A percentile compares a stretch with the other conserved stretches of the same genome.
Conservation (phyloP, 768 basidiomycete genomes). For the Phanerochaete sordida region DNA sequence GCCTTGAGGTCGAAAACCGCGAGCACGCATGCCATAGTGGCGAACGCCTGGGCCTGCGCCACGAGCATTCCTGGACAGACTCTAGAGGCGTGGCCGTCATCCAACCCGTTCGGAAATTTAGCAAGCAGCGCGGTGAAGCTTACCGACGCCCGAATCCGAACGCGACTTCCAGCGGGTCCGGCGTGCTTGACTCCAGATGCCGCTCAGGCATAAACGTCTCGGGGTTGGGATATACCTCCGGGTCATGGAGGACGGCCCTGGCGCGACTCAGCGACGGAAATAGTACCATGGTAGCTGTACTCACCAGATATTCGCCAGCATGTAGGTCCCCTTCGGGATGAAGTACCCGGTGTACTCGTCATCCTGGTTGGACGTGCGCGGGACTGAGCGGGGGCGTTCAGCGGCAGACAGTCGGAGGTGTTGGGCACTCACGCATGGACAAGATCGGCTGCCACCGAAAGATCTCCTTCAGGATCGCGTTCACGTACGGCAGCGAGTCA, state of each 20-base stretch:
- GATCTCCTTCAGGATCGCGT: slow-evolving; percentile 27
- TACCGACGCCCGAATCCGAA: slow-evolving; percentile 7
- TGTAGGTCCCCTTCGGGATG: slow-evolving; percentile 10
- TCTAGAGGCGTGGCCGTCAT: background rate
- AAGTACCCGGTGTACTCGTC: slow-evolving; percentile 11
- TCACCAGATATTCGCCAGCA: slow-evolving; percentile 4
- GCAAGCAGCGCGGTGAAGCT: background rate
- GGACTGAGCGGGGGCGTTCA: background rate
- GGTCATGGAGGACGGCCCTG: slow-evolving; percentile 16
- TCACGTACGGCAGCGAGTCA: slow-evolving; percentile 22
- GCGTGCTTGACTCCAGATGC: background rate
- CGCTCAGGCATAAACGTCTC: slow-evolving; percentile 1
- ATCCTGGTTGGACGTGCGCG: slow-evolving; percentile 8
- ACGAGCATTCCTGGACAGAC: slow-evolving; percentile 21
- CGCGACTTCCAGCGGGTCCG: background rate
- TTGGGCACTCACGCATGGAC: background rate
- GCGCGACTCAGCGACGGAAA: no score
- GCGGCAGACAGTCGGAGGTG: background rate
- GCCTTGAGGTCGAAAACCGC: slow-evolving; percentile 25
- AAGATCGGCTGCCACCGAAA: slow-evolving; percentile 23
- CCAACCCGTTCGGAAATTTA: background rate
- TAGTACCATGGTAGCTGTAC: background rate
- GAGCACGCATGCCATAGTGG: slow-evolving; percentile 10
- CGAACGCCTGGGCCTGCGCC: slow-evolving; percentile 16
- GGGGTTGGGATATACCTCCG: background rate